A percentile compares a stretch with the other conserved stretches of the same genome.
Evolutionary conservation across 2,329 filamentous ascomycete species (phyloP).

Genomic region (Sphaerulina vaccinii): DNA sequence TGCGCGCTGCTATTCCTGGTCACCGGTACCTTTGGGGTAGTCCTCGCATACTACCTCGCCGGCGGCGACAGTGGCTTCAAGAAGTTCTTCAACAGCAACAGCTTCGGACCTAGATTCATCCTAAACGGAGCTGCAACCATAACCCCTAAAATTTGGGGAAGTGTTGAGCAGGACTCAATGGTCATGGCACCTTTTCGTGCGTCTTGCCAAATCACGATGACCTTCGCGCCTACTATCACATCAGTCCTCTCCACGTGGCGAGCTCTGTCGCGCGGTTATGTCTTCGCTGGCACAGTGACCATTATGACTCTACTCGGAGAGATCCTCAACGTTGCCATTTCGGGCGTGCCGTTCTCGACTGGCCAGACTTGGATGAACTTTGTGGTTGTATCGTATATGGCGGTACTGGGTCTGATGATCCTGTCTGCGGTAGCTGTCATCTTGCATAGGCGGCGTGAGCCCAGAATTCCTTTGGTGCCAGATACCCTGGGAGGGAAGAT

Average conservation of each 20-base stretch:
- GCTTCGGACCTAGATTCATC: slow-evolving; percentile 23
- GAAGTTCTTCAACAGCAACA: slow-evolving; percentile 20
- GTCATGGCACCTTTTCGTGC: slow-evolving; percentile 19
- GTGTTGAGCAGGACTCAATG: slow-evolving; percentile 14
- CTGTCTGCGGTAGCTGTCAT: slow-evolving; percentile 9
- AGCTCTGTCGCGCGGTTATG: slow-evolving; percentile 11
- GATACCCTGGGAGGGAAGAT: slow-evolving; percentile 17
- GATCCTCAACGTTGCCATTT: slow-evolving; percentile 18
- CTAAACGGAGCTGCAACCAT: slow-evolving; percentile 17
- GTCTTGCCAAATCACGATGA: not conserved
- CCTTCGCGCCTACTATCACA: slow-evolving; percentile 17
- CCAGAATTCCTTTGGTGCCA: slow-evolving; percentile 12
- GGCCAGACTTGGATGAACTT: slow-evolving; percentile 18
- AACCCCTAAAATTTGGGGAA: slow-evolving; percentile 15
- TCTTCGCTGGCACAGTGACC: slow-evolving; percentile 9
- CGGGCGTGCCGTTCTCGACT: slow-evolving; percentile 18
- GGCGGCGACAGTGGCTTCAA: slow-evolving; percentile 19
- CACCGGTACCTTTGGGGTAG: slow-evolving; percentile 14
- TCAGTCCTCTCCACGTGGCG: slow-evolving; percentile 15
- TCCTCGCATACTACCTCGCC: slow-evolving; percentile 21
- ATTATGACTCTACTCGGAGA: slow-evolving; percentile 11
- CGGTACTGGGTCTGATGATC: slow-evolving; percentile 18
- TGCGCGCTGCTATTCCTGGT: slow-evolving; percentile 10
- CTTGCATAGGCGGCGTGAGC: slow-evolving; percentile 3
- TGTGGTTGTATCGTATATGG: slow-evolving; percentile 14